Evolutionary conservation across 805 yeast species (phyloP).

Genomic region (Starmerella potacharoeniae): DNA sequence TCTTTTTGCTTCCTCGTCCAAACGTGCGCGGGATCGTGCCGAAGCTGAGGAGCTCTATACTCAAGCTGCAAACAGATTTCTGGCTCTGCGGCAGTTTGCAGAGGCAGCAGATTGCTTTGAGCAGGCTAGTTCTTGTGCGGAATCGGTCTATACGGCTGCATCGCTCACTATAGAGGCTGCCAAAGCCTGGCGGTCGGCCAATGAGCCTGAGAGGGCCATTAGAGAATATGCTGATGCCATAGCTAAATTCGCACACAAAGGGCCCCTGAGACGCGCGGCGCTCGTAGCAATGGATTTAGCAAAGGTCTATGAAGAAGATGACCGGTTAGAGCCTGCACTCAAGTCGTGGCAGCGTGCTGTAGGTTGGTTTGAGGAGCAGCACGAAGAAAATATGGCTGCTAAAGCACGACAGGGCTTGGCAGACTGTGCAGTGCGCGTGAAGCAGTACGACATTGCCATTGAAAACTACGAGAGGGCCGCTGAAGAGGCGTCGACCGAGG

Average conservation of each 20-base stretch:
- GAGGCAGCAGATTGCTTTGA: conserved; percentile 16
- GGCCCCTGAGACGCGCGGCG: conserved; percentile 20
- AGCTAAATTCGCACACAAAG: conserved; percentile 12
- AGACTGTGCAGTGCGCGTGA: conserved; percentile 10
- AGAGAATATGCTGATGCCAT: conserved; percentile 11
- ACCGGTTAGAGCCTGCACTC: conserved; percentile 9
- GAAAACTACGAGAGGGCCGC: conserved; percentile 14
- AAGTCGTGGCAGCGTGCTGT: conserved; percentile 13
- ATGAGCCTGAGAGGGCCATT: conserved; percentile 10
- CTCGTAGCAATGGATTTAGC: conserved; percentile 15
- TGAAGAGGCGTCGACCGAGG: conserved; percentile 1
- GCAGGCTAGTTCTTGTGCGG: conserved; percentile 8
- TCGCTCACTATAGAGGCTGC: conserved; percentile 14
- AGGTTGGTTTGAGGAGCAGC: conserved; percentile 8
- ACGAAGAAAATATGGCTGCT: conserved; percentile 10
- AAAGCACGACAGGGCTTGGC: conserved; percentile 16
- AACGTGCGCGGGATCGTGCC: neutral
- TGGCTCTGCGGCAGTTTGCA: conserved; percentile 7
- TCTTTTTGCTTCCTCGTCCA: conserved; percentile 2
- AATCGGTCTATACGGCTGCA: conserved; percentile 12
- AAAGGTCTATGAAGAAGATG: conserved; percentile 10
- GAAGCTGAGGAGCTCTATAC: conserved; percentile 14
- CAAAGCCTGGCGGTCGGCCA: conserved; percentile 11
- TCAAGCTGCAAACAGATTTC: conserved; percentile 12
- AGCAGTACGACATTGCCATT: conserved; percentile 13